Evolutionary conservation across 1,284 basidiomycete genomes (phyloP), one percentile per base, ranked within the genome.

Genomic region (Pseudozyma hubeiensis): DNA sequence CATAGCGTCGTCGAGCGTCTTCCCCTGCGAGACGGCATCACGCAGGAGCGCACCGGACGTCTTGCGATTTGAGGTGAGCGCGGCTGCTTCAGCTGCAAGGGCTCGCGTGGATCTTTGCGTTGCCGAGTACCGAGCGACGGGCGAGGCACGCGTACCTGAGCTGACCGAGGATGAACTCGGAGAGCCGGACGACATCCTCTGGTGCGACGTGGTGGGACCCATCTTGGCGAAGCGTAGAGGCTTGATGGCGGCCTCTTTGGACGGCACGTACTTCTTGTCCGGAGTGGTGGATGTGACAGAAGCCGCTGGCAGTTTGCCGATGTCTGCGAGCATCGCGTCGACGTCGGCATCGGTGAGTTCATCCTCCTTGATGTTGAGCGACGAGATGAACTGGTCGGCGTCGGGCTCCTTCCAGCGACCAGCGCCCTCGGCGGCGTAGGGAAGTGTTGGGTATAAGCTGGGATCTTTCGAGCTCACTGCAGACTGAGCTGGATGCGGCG

Each of bases 141-240:
- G 59, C 9, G 72, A 61, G 4, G 67, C 52, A n/a, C 67, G 60
- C 4, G 59, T 29, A 14, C 47, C 53, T 31, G 54, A 33, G 35
- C 54, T 52, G 16, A 35, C 31, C 24, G 64, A 43, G 7, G 64
- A 45, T 24, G 64, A 33, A 44, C 57, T 60, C 4, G 70, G 37
- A 30, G 64, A 51, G 31, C 37, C 50, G 5, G 64, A 52, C 8
- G 55, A 34, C 53, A 59, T 62, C 7, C 59, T 29, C 31, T 64
- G 62, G 11, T 63, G 56, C n/a, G 68, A 61, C 4, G 51, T 57
- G 34, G 39, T 54, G 11, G 70, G 51, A 13, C 79, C 64, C 79
- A 81, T 72, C 63, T 74, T 60, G 53, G 80, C 75, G 41, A 82
- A 43, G 19, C 77, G 66, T 46, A 82, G 40, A n/a, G 79, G 78